These are phyloP conservation scores for Globisporangium okanoganense DNA, from an alignment of 352 stramenopile species.

Conservation along the genomic window DNA sequence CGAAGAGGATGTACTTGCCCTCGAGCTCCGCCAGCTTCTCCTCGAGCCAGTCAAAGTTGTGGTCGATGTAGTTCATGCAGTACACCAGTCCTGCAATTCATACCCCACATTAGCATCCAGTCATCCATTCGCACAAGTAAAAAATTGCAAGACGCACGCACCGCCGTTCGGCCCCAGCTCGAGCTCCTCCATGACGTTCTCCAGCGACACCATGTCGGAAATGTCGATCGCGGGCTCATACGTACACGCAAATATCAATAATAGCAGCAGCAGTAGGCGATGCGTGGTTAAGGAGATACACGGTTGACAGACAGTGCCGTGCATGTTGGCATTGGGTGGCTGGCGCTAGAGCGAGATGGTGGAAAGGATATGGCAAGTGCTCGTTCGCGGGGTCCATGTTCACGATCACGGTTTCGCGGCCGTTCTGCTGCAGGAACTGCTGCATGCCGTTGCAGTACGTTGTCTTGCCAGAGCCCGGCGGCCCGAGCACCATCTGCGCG, in stretches of 20 bases:
- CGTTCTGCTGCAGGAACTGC: slow-evolving; percentile 82
- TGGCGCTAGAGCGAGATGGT: background rate
- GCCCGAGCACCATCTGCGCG: slow-evolving; percentile 70
- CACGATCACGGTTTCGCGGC: slow-evolving; percentile 82
- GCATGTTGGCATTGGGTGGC: background rate
- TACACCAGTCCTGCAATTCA: slow-evolving; percentile 89
- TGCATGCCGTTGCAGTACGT: slow-evolving; percentile 99
- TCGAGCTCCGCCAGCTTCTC: slow-evolving; percentile 82
- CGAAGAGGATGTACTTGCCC: slow-evolving; percentile 96
- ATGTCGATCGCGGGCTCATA: slow-evolving; percentile 91
- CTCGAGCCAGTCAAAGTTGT: slow-evolving; percentile 98
- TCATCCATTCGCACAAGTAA: background rate
- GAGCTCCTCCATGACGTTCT: slow-evolving; percentile 94
- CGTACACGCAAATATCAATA: slow-evolving; percentile 1
- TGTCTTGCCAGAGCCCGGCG: slow-evolving; percentile 93
- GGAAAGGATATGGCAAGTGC: slow-evolving; percentile 44
- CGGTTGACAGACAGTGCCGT: background rate
- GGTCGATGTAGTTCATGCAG: slow-evolving; percentile 98
- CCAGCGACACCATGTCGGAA: slow-evolving; percentile 94
- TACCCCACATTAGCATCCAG: background rate
- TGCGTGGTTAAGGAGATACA: slow-evolving; percentile 1
- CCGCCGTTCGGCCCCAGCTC: slow-evolving; percentile 95
- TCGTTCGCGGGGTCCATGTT: slow-evolving; percentile 99
- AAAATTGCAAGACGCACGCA: slow-evolving; percentile 16
- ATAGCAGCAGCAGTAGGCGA: slow-evolving; percentile 3